Evolutionary conservation across 106 monocot species (phyloP), one percentile per base, ranked within the genome.

Genomic region (Allium sativum): DNA sequence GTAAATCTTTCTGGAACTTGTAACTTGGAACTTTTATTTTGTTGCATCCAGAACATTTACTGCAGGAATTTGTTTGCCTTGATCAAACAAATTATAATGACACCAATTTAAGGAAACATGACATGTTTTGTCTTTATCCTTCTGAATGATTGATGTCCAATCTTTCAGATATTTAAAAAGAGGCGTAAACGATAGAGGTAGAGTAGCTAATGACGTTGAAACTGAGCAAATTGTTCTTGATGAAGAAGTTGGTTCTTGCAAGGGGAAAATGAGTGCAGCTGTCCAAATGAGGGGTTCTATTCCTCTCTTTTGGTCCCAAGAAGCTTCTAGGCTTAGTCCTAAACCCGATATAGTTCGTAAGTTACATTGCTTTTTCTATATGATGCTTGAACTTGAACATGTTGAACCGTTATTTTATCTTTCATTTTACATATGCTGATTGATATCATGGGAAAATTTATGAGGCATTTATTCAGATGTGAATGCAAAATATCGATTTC

Each of bases 131-230:
- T 31, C 31, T 31, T 31, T 31, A 5, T 31, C 5, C 31, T 5
- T 31, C 31, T 31, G 31, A 31, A 31, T 31, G 31, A 31, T 31
- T 31, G 2, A 31, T 31, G 31, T 31, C 5, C 31, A 31, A 40
- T 14, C 41, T 2, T 82, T 45, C 69, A 98, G 98, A 74, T 98
- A 85, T 78, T 73, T 98, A 74, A 98, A 98, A 72, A 78, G 98
- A 68, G 98, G 98, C 55, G 98, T 98, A 22, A 98, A 98, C 73
- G 98, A 98, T 73, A 65, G 76, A 40, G 98, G 98, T 8, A 76
- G 87, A 75, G 98, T 98, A 60, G 98, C 98, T 64, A 98, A 98
- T 76, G 98, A 98, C 76, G 98, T 98, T 53, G 98, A 98, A 80
- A 98, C 92, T 52, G 96, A 98, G 59, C 96, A 98, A 74, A 84